Percentiles rank a stretch among this genome's conserved stretches.
phyloP scores from a whole-genome alignment of 2,329 filamentous ascomycete genomes.

The Phyllachora maydis region DNA sequence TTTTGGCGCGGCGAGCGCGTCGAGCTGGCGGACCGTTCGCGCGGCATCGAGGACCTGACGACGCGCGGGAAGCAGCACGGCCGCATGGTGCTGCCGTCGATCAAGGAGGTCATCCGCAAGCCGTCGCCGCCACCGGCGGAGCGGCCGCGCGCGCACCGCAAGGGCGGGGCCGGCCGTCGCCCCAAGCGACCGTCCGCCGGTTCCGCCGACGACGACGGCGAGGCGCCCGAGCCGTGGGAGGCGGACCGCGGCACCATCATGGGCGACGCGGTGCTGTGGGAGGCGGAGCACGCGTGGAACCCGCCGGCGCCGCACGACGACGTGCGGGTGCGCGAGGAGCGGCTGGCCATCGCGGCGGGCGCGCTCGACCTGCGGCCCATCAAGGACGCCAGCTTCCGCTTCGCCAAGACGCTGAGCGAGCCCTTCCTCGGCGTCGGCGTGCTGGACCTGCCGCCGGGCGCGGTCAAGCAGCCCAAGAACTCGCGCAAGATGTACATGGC shows the following conservation, averaged over 20 bases:
- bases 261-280: conserved; percentile 44
- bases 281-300: conserved; percentile 30
- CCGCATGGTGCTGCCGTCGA: conserved; percentile 43
- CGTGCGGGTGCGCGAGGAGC: conserved; percentile 29
- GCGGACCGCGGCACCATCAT: conserved; percentile 38
- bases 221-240: conserved; percentile 45
- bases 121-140: conserved; percentile 32
- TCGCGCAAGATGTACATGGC: conserved; percentile 91
- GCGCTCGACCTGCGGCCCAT: conserved; percentile 38
- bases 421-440: conserved; percentile 81
- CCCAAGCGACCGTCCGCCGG: conserved; percentile 19
- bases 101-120: conserved; percentile 60
- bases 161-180: conserved; percentile 3
- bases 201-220: conserved; percentile 11
- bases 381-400: conserved; percentile 54
- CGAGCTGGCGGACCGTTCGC: conserved; percentile 37
- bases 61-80: conserved; percentile 19
- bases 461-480: conserved; percentile 80
- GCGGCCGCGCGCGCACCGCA: conserved; percentile 10
- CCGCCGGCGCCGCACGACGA: conserved; percentile 33
- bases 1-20: conserved; percentile 76
- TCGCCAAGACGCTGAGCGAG: conserved; percentile 68
- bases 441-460: conserved; percentile 67
- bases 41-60: no score
- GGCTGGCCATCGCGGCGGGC: conserved; percentile 32